A percentile compares a stretch with the other conserved stretches of the same genome.
Evolutionary conservation across 495 filamentous ascomycete species (phyloP).

Genomic region (Aspergillus avenaceus): DNA sequence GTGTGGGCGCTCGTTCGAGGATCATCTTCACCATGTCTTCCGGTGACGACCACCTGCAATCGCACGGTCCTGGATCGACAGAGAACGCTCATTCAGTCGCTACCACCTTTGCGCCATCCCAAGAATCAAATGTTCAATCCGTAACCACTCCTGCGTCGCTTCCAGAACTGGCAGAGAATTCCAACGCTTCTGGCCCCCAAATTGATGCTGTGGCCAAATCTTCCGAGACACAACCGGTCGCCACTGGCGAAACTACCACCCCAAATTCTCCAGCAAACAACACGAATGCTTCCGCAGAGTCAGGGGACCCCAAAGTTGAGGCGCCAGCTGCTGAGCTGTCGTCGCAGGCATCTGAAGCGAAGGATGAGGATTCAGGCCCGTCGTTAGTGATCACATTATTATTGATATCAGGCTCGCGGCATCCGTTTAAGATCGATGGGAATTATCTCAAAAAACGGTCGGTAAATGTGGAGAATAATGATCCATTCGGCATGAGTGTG

Average conservation of each 20-base stretch:
- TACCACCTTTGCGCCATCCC: constrained; percentile 17
- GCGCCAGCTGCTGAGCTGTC: constrained; percentile 21
- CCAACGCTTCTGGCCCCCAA: constrained; percentile 12
- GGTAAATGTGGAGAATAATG: constrained; percentile 68
- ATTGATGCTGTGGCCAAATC: constrained; percentile 12
- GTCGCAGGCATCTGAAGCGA: constrained; percentile 34
- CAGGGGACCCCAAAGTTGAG: constrained; percentile 30
- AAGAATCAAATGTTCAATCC: constrained; percentile 15
- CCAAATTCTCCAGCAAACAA: constrained; percentile 18
- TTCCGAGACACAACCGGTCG: constrained; percentile 22
- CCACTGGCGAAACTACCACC: constrained; percentile 22
- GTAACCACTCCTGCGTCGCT: not conserved
- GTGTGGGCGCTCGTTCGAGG: not conserved
- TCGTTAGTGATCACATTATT: constrained; percentile 65
- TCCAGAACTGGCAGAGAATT: constrained; percentile 10
- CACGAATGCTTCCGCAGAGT: constrained; percentile 20
- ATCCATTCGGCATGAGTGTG: constrained; percentile 83
- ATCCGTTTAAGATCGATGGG: constrained; percentile 83
- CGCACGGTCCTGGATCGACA: constrained; percentile 12
- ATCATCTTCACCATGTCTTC: constrained; percentile 21
- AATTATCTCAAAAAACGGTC: constrained; percentile 78
- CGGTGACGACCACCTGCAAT: constrained; percentile 18
- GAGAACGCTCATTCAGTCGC: constrained; percentile 17
- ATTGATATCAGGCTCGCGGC: constrained; percentile 73
- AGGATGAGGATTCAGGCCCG: constrained; percentile 42